Evolutionary conservation across 208 protist species (phyloP), one percentile per base, ranked within the genome.

Genomic region (Jaenimonas drosophilae): DNA sequence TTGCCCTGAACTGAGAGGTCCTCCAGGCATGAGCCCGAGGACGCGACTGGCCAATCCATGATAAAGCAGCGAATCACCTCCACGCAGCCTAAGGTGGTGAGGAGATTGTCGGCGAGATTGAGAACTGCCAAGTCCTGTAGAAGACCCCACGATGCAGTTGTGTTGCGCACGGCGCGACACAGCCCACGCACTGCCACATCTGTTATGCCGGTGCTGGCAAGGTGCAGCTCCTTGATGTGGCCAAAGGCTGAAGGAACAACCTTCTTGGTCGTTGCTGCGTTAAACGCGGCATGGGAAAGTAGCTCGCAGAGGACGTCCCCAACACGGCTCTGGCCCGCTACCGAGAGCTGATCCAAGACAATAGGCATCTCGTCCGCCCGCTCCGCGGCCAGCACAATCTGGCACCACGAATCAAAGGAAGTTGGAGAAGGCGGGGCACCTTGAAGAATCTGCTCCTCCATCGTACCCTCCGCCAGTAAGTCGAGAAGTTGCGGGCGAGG

Each of bases 31-130:
- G n/a, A n/a, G n/a, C n/a, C n/a, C n/a, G n/a, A n/a, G n/a, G n/a
- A n/a, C n/a, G n/a, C n/a, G n/a, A n/a, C n/a, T n/a, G n/a, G n/a
- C n/a, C n/a, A n/a, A n/a, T n/a, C n/a, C n/a, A n/a, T n/a, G n/a
- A 70, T 23, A 49, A 70, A 64, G 17, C 56, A 34, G 11, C 51
- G 16, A 17, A 70, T 19, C 24, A 70, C 16, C 17, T 21, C 41
- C 6, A 31, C 29, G 37, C 64, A 70, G 16, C 64, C 64, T 1
- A 41, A 5, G 29, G 43, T 14, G 1, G 57, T 65, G 9, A 70
- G 29, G 12, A 70, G 39, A 33, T 70, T 70, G 9, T 59, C 51
- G 0, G 64, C 36, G 29, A 65, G 24, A 28, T 70, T 44, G 20
- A 70, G 57, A 19, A 61, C 44, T 5, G 36, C n/a, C 12, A 70